Evolutionary conservation across 225 moss, liverwort and hornwort species (phyloP).

Genomic region (Pleurozium schreberi): DNA sequence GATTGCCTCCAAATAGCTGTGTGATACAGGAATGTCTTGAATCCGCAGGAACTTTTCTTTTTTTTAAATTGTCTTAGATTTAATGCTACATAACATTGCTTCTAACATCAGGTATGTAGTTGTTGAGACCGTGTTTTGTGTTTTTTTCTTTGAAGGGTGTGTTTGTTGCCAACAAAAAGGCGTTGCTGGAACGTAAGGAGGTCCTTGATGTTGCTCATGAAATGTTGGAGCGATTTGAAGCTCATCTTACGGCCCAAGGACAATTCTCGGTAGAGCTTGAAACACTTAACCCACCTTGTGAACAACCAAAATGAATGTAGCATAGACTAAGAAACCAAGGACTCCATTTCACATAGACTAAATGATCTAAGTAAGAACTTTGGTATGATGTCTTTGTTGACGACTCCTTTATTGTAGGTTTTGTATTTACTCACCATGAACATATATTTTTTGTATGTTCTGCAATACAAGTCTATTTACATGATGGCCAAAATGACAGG

Average conservation of each 20-base stretch:
- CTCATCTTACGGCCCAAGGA: slow-evolving; percentile 68
- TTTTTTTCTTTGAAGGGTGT: slow-evolving; percentile 44
- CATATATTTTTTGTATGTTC: neutral
- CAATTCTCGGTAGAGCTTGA: slow-evolving; percentile 55
- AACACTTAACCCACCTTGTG: neutral
- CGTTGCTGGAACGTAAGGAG: slow-evolving; percentile 59
- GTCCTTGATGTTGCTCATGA: slow-evolving; percentile 74
- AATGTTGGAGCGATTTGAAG: slow-evolving; percentile 92
- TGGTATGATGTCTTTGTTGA: neutral
- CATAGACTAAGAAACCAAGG: neutral
- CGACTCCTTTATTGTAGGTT: neutral
- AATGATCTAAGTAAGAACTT: neutral
- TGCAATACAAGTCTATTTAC: neutral
- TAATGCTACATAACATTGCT: neutral
- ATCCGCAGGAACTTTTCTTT: neutral
- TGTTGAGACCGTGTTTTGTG: neutral
- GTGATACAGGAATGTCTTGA: neutral
- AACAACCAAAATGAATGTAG: neutral
- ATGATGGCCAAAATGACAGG: slow-evolving; percentile 17
- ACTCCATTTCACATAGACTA: neutral
- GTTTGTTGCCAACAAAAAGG: slow-evolving; percentile 73
- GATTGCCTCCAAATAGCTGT: neutral
- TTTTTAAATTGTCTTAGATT: neutral
- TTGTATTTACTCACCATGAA: neutral
- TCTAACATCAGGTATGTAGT: neutral